phyloP scores from a whole-genome alignment of 768 basidiomycete species.

The Sarcodon aspratus region DNA sequence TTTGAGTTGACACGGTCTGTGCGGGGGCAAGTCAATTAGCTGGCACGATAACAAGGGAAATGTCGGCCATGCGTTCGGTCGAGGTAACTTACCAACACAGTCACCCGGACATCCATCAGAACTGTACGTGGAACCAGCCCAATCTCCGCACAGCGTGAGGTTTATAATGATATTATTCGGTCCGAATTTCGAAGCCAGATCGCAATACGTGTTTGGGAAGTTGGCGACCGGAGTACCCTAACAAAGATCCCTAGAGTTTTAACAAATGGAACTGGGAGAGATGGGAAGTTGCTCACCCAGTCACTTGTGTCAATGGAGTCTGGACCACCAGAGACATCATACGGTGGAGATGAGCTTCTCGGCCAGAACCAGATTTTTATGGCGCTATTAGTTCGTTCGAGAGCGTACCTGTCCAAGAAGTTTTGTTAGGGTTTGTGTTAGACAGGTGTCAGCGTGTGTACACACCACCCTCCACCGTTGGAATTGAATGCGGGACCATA shows the following conservation, averaged over 20 bases:
- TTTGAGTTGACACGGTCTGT: slow-evolving; percentile 56
- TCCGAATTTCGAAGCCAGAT: slow-evolving; percentile 41
- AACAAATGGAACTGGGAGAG: no score
- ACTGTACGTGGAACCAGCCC: slow-evolving; percentile 38
- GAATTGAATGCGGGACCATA: slow-evolving; percentile 49
- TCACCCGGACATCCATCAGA: slow-evolving; percentile 41
- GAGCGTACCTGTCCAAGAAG: slow-evolving; percentile 23
- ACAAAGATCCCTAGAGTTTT: not conserved
- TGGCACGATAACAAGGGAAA: not conserved
- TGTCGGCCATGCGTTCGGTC: no score
- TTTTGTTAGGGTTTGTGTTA: no score
- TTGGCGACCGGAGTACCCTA: slow-evolving; percentile 49
- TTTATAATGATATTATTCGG: slow-evolving; percentile 59
- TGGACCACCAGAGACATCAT: slow-evolving; percentile 31
- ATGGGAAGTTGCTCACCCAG: slow-evolving; percentile 30
- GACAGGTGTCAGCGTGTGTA: no score
- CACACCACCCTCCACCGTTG: slow-evolving; percentile 46
- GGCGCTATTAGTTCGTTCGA: slow-evolving; percentile 43
- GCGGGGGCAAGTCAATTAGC: not conserved
- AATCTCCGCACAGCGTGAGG: slow-evolving; percentile 58
- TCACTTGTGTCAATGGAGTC: slow-evolving; percentile 31
- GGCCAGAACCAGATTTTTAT: slow-evolving; percentile 72
- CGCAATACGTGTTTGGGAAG: slow-evolving; percentile 51
- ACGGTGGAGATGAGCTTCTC: slow-evolving; percentile 30
- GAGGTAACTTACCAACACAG: slow-evolving; percentile 31